These are phyloP conservation scores for Microcyclosporella mali DNA, from an alignment of 2,329 filamentous ascomycete genomes.

Conservation along the genomic window DNA sequence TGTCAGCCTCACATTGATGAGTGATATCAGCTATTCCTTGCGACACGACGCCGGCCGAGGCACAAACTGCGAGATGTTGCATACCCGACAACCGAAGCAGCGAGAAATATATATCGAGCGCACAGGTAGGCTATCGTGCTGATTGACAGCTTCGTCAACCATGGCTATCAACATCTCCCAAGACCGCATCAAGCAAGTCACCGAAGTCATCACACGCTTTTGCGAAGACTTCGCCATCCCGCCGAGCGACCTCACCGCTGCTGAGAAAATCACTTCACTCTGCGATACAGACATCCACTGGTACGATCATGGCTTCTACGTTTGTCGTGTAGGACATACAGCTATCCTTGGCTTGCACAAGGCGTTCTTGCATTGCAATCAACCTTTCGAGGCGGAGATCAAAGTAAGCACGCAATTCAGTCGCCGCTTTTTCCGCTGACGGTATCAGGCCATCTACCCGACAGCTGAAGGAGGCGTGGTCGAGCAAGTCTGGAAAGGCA, in stretches of 20 bases:
- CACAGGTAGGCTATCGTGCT: too few species aligned
- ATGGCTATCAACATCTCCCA: slow-evolving; percentile 7
- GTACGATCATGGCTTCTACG: slow-evolving; percentile 10
- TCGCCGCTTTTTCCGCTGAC: not conserved
- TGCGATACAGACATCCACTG: slow-evolving; percentile 5
- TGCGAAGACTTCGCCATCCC: slow-evolving; percentile 2
- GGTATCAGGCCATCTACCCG: slow-evolving; percentile 1
- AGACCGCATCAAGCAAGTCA: slow-evolving; percentile 3
- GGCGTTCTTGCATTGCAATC: slow-evolving; percentile 8
- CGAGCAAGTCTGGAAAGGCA: slow-evolving; percentile 10
- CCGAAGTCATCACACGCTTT: not conserved
- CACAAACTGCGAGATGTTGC: too few species aligned
- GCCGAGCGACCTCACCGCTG: not conserved
- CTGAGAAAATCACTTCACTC: not conserved
- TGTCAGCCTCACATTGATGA: too few species aligned
- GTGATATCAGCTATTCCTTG: too few species aligned
- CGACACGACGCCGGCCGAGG: too few species aligned
- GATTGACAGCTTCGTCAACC: not conserved
- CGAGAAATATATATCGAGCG: too few species aligned
- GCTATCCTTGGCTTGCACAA: slow-evolving; percentile 7
- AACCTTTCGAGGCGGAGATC: slow-evolving; percentile 8
- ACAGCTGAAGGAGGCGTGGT: slow-evolving; percentile 6
- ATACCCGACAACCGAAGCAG: too few species aligned
- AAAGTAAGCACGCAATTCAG: not conserved
- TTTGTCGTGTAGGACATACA: slow-evolving; percentile 3